Conservation (phyloP, 768 basidiomycete species). For the Neoboletus brunneissimus region DNA sequence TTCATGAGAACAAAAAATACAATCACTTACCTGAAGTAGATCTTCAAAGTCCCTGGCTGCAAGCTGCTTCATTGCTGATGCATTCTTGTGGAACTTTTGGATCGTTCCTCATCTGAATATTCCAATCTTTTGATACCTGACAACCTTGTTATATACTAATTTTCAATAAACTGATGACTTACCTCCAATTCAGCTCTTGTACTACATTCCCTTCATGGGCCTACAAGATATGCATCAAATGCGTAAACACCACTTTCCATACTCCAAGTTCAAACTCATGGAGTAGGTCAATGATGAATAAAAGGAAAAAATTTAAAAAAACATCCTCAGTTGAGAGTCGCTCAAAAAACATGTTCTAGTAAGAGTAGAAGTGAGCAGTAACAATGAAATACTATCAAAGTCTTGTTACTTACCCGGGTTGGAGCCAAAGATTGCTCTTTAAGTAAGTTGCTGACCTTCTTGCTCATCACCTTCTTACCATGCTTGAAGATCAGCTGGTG, state of each 20-base stretch:
- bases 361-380: neutral
- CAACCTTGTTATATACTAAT: neutral
- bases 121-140: neutral
- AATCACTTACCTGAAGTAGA: neutral
- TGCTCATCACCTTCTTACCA: neutral
- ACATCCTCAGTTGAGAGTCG: slow-evolving; percentile 5
- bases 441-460: neutral
- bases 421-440: neutral
- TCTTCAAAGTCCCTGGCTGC: neutral
- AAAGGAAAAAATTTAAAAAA: slow-evolving; percentile 14
- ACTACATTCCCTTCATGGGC: neutral
- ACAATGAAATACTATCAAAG: neutral
- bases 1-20: rapidly evolving
- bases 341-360: slow-evolving; percentile 37
- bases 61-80: neutral
- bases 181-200: neutral
- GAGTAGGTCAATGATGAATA: slow-evolving; percentile 6
- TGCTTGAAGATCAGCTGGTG: neutral
- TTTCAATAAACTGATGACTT: neutral
- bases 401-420: neutral
- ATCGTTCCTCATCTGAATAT: neutral
- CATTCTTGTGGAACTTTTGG: neutral
- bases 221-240: neutral
- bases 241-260: neutral
- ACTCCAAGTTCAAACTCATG: slow-evolving; percentile 1